Evolutionary conservation across 305 asterid genomes (phyloP), one percentile per base, ranked within the genome.

Genomic region (Lippia alba): DNA sequence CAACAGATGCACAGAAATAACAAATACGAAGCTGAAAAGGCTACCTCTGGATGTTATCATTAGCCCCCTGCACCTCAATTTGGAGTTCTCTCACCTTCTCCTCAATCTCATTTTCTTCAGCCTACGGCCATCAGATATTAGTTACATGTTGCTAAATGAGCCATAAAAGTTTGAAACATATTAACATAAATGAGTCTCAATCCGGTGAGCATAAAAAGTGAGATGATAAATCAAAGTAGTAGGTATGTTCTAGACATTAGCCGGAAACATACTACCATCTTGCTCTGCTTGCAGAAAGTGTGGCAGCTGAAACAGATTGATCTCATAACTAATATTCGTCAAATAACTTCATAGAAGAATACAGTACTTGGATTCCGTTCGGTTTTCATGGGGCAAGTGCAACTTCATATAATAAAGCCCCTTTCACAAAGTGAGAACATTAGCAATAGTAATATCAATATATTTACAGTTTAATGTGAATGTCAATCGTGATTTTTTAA

Each of bases 31-130:
- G 20, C 39, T 62, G 4, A 12, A 74, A 67, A 66, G 53, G 68
- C 69, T 74, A 93, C 98, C 96, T 91, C 70, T 72, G 84, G 78
- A 66, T 59, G 63, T 65, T 62, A 68, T 14, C 73, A 50, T 78
- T 71, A 61, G 83, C 91, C 67, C 83, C 79, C 30, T 81, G 83
- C 55, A 90, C 77, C 74, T 82, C 87, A 69, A 59, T 74, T 81
- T 88, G 93, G 76, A 94, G 89, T 73, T 78, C 84, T 79, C 72
- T 83, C 15, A 84, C 67, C 72, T 63, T 90, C 76, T 78, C 85
- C 82, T 85, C 90, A 85, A 88, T 81, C 84, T 88, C 94, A 74
- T 56, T 82, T 72, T 86, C 94, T 83, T 94, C 97, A 59, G 91
- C 97, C 97, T 94, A 73, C 61, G 81, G 66, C 50, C 80, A 80